Percentiles rank a stretch among this genome's conserved stretches.
Evolutionary conservation across 768 basidiomycete genomes (phyloP).

Genomic region (Tylopilus intermedius): DNA sequence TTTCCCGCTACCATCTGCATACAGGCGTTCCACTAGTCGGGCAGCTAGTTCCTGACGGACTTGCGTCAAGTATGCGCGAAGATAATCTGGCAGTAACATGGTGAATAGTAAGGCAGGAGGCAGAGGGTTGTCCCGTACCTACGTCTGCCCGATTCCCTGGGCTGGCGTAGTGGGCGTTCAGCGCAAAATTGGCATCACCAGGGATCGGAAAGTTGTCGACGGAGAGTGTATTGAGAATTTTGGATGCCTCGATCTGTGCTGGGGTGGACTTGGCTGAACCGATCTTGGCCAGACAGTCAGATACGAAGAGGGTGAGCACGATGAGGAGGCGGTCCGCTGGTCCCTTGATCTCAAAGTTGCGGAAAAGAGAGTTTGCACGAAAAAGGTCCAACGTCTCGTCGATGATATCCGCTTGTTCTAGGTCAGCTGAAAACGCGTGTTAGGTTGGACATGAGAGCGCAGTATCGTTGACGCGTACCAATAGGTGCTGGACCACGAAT

Average conservation of each 20-base stretch:
- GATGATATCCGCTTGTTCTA: constrained; percentile 78
- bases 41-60: constrained; percentile 88
- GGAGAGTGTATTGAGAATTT: constrained; percentile 84
- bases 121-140: constrained; percentile 46
- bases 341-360: constrained; percentile 99
- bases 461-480: constrained; percentile 39
- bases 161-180: constrained; percentile 87
- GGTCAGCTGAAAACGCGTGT: constrained; percentile 55
- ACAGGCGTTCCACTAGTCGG: constrained; percentile 81
- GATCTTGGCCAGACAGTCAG: constrained; percentile 92
- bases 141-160: constrained; percentile 74
- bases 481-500: constrained; percentile 89
- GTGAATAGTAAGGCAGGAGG: constrained; percentile 4
- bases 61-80: constrained; percentile 88
- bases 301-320: constrained; percentile 95
- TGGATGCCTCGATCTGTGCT: constrained; percentile 79
- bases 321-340: constrained; percentile 94
- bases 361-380: constrained; percentile 97
- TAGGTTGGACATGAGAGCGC: constrained; percentile 7
- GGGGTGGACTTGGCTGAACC: constrained; percentile 64
- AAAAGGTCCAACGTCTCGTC: constrained; percentile 96
- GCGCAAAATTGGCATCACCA: constrained; percentile 89
- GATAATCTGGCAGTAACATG: constrained; percentile 59
- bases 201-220: constrained; percentile 93
- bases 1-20: constrained; percentile 88